Percentiles rank a stretch among this genome's conserved stretches.
Evolutionary conservation across 208 protist species (phyloP).

Genomic region (Leishmania gerbilli): DNA sequence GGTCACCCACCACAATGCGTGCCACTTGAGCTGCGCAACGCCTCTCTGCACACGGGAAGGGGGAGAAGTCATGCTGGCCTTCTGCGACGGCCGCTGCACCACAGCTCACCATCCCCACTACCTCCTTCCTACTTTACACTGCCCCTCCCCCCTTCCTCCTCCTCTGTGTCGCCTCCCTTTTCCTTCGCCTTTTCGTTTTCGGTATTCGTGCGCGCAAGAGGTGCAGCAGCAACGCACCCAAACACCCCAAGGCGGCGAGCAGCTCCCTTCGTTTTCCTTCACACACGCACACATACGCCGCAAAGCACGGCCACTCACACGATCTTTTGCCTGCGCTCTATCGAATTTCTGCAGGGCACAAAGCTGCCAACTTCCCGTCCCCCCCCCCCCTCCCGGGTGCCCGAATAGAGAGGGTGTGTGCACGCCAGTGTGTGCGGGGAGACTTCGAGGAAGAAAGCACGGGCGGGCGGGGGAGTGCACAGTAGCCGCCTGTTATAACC

Average conservation of each 20-base stretch:
- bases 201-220: background rate
- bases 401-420: background rate
- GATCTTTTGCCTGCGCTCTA: background rate
- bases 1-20: background rate
- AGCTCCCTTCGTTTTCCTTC: background rate
- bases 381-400: background rate
- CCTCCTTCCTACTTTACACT: background rate
- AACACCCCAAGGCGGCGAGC: too few relatives aligned
- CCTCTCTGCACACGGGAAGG: background rate
- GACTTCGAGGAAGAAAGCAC: background rate
- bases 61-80: background rate
- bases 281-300: background rate
- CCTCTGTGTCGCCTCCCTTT: background rate
- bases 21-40: background rate
- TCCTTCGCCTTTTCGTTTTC: background rate
- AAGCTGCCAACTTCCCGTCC: background rate
- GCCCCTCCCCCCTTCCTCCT: background rate
- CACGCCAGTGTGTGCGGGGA: background rate
- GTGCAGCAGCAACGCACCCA: background rate
- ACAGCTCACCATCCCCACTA: background rate
- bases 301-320: background rate
- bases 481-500: background rate
- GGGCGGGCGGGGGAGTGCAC: background rate
- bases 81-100: background rate
- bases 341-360: background rate